Base-by-base conservation (phyloP, 352 stramenopile genomes). In the Phytophthora pluvialis region DNA sequence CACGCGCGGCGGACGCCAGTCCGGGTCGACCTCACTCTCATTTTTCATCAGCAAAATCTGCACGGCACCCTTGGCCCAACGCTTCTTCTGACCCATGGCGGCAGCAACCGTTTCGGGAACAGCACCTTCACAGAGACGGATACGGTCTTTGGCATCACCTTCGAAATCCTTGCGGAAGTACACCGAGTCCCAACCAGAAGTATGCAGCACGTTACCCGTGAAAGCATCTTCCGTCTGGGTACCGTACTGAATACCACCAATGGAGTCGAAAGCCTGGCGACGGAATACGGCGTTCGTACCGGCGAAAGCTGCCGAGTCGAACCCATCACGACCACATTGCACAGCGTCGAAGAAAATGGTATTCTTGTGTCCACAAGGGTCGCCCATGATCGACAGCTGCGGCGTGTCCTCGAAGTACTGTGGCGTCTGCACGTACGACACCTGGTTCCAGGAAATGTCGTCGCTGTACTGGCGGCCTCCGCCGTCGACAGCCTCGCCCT, bases 151-250 rank as follows among this genome's bases (percentile, higher is more conserved):
- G 4, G 72, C 43, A 15, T 96, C 88, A 31, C 88, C 88, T 58
- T 96, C 88, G 40, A 96, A 94, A 71, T 96, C 88, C 73, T 96
- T 96, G 29, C 88, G 86, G 74, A 96, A 96, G 82, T 95, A 96
- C 0, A 93, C 78, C 3, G 83, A 93, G 55, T 96, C 82, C 88
- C 88, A 96, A 4, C 88, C 88, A 33, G 81, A 84, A 46, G 81
- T 90, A 64, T 93, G 81, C 46, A 96, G 51, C 60, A 95, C 75
- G 69, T 96, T 94, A 75, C 88, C 88, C 8, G 88, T 96, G 60
- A 72, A 96, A n/a, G 85, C 85, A 88, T 97, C 88, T 85, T 97
- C 90, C 0, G 88, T 97, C 69, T 94, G 89, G 4, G 83, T 94
- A 73, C 90, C 90, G 66, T 95, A 95, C 67, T 93, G 83, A 64